Evolutionary conservation across 345 rosid species (phyloP).

Genomic region (Linum lewisii): DNA sequence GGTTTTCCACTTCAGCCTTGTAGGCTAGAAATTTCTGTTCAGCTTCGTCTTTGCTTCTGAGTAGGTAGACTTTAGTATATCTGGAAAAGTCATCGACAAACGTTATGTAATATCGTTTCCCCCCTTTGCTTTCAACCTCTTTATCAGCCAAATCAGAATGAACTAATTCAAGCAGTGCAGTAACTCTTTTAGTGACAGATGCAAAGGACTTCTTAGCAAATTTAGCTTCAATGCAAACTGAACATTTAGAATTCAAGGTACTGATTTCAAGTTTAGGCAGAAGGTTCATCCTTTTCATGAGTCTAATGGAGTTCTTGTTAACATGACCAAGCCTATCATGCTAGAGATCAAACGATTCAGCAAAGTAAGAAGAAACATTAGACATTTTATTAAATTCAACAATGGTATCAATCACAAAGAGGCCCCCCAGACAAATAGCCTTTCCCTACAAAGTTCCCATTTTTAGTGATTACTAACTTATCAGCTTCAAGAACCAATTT

Average conservation of each 20-base stretch:
- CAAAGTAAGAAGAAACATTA: conserved; percentile 5
- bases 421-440: background rate
- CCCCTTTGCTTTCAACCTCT: background rate
- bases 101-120: background rate
- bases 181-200: background rate
- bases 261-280: too few species aligned
- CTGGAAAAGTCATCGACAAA: conserved; percentile 2
- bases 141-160: background rate
- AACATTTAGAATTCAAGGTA: too few species aligned
- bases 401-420: background rate
- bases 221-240: too few species aligned
- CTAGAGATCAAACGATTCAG: background rate
- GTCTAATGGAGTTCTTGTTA: background rate
- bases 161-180: background rate
- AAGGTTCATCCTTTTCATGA: too few species aligned
- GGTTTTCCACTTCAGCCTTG: background rate
- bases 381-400: background rate
- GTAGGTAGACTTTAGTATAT: conserved; percentile 4
- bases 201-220: too few species aligned
- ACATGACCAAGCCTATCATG: conserved; percentile 6
- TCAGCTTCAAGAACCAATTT: background rate
- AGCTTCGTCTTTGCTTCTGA: background rate
- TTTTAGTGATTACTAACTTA: background rate
- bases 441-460: background rate
- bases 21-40: background rate